Base-by-base conservation (phyloP, 768 basidiomycete species). In the Dacryopinax spathularia region DNA sequence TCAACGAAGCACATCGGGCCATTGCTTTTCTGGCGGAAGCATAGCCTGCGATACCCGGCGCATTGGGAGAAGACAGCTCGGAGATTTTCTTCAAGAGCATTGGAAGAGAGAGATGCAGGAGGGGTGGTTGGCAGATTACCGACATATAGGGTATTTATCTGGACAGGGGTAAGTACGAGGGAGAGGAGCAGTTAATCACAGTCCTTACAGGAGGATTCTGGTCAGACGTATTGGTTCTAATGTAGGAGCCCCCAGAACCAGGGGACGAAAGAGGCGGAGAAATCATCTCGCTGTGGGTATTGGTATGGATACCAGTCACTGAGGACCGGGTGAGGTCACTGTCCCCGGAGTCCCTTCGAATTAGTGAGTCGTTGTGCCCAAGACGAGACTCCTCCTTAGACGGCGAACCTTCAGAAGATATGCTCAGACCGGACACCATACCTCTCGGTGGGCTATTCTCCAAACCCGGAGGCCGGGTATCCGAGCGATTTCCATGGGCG, bases 1-100 rank as follows among this genome's bases (percentile, higher is more conserved):
- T 99, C 96, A 44, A 98, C 93, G 73, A 98, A 98, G 74, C 96
- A 98, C 94, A 98, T 98, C 7, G 95, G 95, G 0, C 96, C 94
- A 69, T 94, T 94, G 72, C 84, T 90, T 78, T 99, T 99, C 71
- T 95, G 92, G 62, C 94, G 81, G 78, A 93, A 98, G 70, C 87
- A 92, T 66, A 99, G 81, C 69, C 94, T 89, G 64, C 91, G 87
- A 75, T 86, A 99, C 1, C 96, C 96, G 2, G 83, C 81, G 41
- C 85, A 87, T 33, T 78, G 78, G 31, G 82, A 80, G 74, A 99
- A 99, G 56, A 96, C 76, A 36, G 85, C 84, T 63, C 91, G 81
- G 27, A 99, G 78, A 34, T 83, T 85, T 64, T 94, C 91, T 74
- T 99, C 94, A 1, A 99, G 81, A 69, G 86, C 84, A 68, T 88